Evolutionary conservation across 2,329 filamentous ascomycete species (phyloP), one percentile per base, ranked within the genome.

Genomic region (Xylaria sp.): DNA sequence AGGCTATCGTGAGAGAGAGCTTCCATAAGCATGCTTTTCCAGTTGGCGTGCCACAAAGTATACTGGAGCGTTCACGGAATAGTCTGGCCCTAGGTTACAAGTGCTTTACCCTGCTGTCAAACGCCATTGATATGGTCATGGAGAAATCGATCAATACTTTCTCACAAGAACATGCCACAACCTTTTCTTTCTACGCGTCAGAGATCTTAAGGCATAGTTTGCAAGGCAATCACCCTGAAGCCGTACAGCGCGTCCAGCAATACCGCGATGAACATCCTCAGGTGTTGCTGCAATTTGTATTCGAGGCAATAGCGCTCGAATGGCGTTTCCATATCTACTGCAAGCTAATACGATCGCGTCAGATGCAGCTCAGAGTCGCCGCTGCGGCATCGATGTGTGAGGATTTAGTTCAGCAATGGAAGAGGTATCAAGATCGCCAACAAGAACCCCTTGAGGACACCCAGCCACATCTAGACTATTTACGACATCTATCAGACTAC

Each of bases 351-450:
- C 89, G 88, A 75, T 95, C 93, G 66, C 91, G 92, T 43, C 93
- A 95, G 75, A 97, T 98, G 94, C 93, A 97, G 76, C 84, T 98
- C 46, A 91, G 95, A 46, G 92, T 97, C 13, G 86, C 89, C 78
- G 94, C 93, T 23, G 90, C 95, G 59, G 87, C 89, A n/a, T 84
- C 83, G 23, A 91, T 98, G 87, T 92, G 92, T 72, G 78, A 77
- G 9, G 90, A 93, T 36, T 84, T 98, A 43, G 86, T 97, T 9
- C 77, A 79, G 0, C 83, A 93, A 28, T 96, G 90, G 85, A 87
- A 86, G 66, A 83, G 83, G 9, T 83, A 87, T 71, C 84, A 84
- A n/a, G 85, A 86, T 54, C 64, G 77, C 68, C 73, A 82, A 73
- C 67, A 83, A 80, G 10, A 80, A 81, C 15, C 73, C 77, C n/a